Evolutionary conservation across 2,329 filamentous ascomycete species (phyloP), one percentile per base, ranked within the genome.

Genomic region (Fusarium devonianum): DNA sequence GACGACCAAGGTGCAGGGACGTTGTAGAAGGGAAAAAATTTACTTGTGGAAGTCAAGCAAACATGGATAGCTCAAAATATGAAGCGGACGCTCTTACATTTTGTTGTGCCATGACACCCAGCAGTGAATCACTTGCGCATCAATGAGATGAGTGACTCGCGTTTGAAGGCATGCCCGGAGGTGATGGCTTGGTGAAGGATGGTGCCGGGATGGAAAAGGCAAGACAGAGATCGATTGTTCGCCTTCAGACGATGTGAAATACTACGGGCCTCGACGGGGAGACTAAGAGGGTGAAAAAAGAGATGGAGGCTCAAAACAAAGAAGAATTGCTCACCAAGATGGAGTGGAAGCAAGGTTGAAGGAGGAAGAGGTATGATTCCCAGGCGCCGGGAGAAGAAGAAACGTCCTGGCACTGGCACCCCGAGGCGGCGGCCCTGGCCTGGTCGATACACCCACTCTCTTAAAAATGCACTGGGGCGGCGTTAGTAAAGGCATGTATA

Each of bases 71-170:
- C 45, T 38, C 41, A 33, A 43, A 46, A 32, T 49, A 44, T 45
- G 30, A 43, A 38, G 11, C 7, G n/a, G 32, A 23, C 40, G 39
- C 13, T 61, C 70, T 66, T 52, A 73, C 71, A 70, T 65, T 71
- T 65, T 69, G 69, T 62, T 73, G 71, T 58, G 71, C 71, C 71
- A 73, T 73, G 66, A 60, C 67, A 67, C 60, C 40, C 66, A 66
- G 51, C 58, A 52, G 41, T 49, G 63, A 60, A 66, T 65, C 68
- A 72, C 66, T 69, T 66, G 65, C 64, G 67, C 52, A 64, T 62
- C 63, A 59, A 67, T 59, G 63, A 68, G 66, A 66, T 67, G 66
- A 68, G 65, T 64, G 42, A 60, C 58, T 66, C 62, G 58, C 54
- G 65, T 66, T 61, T 63, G 49, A 58, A 68, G 63, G 65, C 66